Evolutionary conservation across 2,329 filamentous ascomycete genomes (phyloP), one percentile per base, ranked within the genome.

Genomic region (Aspergillus ibericus): DNA sequence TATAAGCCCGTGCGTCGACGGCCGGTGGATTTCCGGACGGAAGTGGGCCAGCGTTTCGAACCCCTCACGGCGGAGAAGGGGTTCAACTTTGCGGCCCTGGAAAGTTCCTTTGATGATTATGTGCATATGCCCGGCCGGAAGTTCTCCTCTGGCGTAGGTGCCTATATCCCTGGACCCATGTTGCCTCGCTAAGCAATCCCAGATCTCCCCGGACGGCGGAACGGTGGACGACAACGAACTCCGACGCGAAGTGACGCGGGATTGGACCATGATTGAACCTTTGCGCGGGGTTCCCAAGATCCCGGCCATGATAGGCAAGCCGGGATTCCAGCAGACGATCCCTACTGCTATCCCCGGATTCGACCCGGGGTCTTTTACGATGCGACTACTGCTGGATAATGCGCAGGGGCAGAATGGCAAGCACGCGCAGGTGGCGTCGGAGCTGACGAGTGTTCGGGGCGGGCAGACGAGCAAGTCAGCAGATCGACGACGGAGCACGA

Each of bases 41-140:
- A 80, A 47, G 68, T 80, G 27, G 79, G 79, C 1, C 79, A 81
- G 60, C 68, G 72, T 5, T 81, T 81, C 57, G 66, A 73, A 35
- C 77, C 78, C 5, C 61, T 66, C 1, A 65, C 69, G 15, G 63
- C 67, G 2, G 65, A 60, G 4, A 69, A 66, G 32, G 77, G 79
- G 0, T 81, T 79, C 66, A 81, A 81, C 57, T 81, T 81, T 64
- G 78, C 78, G 4, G 70, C 71, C 10, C 51, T 81, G 27, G 73
- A 72, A 36, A 72, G 68, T 51, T 69, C 66, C 8, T 72, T 81
- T 38, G 78, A 81, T 46, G 74, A 80, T 20, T 81, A 80, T 56
- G 77, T 80, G 2, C 71, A 69, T 35, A 75, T 81, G 73, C 77
- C 78, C 5, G 78, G 78, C 5, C 77, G 75, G 29, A 75, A 74